Evolutionary conservation across 306 rosid species (phyloP).

Genomic region (Fragaria vesca): DNA sequence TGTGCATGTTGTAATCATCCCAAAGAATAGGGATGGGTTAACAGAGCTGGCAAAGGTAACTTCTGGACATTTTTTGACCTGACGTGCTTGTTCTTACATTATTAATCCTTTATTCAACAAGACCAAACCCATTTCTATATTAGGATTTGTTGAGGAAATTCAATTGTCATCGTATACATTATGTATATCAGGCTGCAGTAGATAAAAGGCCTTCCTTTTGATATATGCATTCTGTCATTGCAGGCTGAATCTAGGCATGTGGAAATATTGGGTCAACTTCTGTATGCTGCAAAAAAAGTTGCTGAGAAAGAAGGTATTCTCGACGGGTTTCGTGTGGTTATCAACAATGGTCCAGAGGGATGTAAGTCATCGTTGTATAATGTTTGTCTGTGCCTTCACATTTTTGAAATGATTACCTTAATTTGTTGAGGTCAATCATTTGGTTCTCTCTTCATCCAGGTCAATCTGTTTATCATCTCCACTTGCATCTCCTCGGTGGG

Average conservation of each 20-base stretch:
- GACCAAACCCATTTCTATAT: not conserved
- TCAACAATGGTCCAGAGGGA: constrained; percentile 73
- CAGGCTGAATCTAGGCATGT: constrained; percentile 74
- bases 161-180: not conserved
- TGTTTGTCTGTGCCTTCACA: constrained; percentile 6
- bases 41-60: constrained; percentile 74
- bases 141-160: not conserved
- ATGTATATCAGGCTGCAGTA: not conserved
- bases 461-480: constrained; percentile 91
- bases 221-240: constrained; percentile 2
- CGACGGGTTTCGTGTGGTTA: constrained; percentile 84
- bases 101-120: not conserved
- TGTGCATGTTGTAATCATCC: constrained; percentile 82
- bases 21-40: constrained; percentile 82
- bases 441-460: constrained; percentile 38
- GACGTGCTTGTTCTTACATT: not conserved
- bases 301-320: constrained; percentile 77
- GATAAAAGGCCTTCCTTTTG: not conserved
- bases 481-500: constrained; percentile 88
- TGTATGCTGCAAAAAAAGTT: constrained; percentile 72
- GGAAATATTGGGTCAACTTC: constrained; percentile 76
- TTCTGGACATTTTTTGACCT: not conserved
- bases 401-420: not conserved
- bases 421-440: not conserved
- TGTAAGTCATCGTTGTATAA: constrained; percentile 46